These are phyloP conservation scores for Acrodontium crateriforme DNA, from an alignment of 2,329 filamentous ascomycete species.

Conservation along the genomic window DNA sequence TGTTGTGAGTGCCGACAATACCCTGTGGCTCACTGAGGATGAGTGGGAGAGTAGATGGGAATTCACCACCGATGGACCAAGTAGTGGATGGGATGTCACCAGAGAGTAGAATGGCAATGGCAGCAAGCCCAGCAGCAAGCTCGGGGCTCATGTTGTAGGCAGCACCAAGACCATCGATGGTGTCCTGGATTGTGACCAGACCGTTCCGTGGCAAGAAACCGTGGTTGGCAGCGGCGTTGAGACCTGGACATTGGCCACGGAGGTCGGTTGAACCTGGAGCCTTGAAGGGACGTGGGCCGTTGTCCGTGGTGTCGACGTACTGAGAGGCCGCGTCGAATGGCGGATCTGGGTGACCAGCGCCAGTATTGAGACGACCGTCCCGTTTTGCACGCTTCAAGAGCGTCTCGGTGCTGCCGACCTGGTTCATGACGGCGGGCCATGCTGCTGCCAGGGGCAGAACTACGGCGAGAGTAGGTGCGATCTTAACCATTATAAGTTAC, in stretches of 20 bases:
- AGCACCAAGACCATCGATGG: slow-evolving; percentile 19
- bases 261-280: slow-evolving; percentile 15
- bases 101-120: slow-evolving; percentile 19
- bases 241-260: slow-evolving; percentile 25
- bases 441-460: too few relatives aligned
- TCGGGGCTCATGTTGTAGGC: slow-evolving; percentile 28
- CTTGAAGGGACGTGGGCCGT: too few relatives aligned
- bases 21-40: slow-evolving; percentile 10
- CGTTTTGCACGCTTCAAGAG: too few relatives aligned
- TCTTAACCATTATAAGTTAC: too few relatives aligned
- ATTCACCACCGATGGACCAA: slow-evolving; percentile 5
- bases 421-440: too few relatives aligned
- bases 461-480: too few relatives aligned
- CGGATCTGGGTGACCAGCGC: too few relatives aligned
- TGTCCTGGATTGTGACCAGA: slow-evolving; percentile 22
- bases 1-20: slow-evolving; percentile 19
- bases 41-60: not conserved
- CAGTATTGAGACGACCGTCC: too few relatives aligned
- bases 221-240: slow-evolving; percentile 29
- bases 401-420: too few relatives aligned
- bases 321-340: slow-evolving; percentile 21
- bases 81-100: slow-evolving; percentile 15
- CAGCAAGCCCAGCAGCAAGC: slow-evolving; percentile 23
- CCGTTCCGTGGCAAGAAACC: slow-evolving; percentile 28
- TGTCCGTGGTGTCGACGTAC: too few relatives aligned